Percentiles rank a stretch among this genome's conserved stretches.
phyloP scores from a whole-genome alignment of 225 moss, liverwort and hornwort genomes.

The Pseudisothecium myosuroides region DNA sequence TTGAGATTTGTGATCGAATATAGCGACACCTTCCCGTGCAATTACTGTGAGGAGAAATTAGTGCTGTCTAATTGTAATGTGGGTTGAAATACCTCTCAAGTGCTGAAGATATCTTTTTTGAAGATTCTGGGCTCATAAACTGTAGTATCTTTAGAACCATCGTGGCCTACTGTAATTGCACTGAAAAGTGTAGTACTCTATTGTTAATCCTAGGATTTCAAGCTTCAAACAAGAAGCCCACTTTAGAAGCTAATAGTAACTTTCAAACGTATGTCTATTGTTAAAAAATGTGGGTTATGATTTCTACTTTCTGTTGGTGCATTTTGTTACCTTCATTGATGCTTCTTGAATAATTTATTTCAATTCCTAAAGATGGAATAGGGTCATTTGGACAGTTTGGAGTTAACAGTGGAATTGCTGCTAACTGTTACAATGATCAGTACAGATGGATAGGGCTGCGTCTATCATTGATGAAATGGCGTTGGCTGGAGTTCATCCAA shows the following conservation, averaged over 20 bases:
- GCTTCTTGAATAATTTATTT: background rate
- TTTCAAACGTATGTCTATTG: background rate
- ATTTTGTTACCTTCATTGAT: background rate
- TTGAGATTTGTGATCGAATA: background rate
- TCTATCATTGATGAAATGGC: constrained; percentile 67
- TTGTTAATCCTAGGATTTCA: background rate
- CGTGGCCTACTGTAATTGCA: background rate
- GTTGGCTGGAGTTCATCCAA: constrained; percentile 44
- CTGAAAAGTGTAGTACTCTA: background rate
- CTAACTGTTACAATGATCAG: background rate
- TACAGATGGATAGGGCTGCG: constrained; percentile 63
- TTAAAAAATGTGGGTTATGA: too few relatives aligned
- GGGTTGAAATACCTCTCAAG: background rate
- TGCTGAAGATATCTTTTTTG: background rate
- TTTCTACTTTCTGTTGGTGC: background rate
- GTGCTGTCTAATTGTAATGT: background rate
- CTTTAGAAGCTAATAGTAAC: background rate
- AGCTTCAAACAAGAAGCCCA: background rate
- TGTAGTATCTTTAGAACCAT: background rate
- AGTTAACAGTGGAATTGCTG: background rate
- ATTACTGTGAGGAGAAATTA: background rate
- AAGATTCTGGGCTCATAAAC: background rate
- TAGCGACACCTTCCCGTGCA: background rate
- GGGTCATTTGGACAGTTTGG: too few relatives aligned
- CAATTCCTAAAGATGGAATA: background rate